These are phyloP conservation scores for Colletotrichum agaves DNA, from an alignment of 2,329 filamentous ascomycete species.

Conservation along the genomic window DNA sequence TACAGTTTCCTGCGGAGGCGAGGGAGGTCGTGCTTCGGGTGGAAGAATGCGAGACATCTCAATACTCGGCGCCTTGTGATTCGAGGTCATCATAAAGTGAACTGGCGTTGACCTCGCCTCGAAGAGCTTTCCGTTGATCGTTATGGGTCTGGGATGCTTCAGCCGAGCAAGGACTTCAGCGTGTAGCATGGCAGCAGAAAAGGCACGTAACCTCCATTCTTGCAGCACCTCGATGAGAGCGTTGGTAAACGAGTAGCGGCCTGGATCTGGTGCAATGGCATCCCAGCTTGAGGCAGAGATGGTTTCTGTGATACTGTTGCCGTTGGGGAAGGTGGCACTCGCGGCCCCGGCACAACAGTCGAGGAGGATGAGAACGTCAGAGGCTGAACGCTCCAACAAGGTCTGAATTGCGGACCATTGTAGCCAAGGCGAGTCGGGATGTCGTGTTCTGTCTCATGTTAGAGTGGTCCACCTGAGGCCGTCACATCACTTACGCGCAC, in stretches of 20 bases:
- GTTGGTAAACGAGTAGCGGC: constrained; percentile 69
- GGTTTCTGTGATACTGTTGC: constrained; percentile 69
- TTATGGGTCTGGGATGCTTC: constrained; percentile 68
- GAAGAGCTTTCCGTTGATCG: constrained; percentile 67
- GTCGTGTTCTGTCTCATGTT: constrained; percentile 54
- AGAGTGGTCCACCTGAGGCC: background rate
- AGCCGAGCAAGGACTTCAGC: constrained; percentile 69
- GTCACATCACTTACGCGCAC: constrained; percentile 61
- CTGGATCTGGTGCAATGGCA: constrained; percentile 68
- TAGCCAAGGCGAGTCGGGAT: constrained; percentile 63
- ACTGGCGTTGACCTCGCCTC: constrained; percentile 69
- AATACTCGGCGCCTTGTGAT: constrained; percentile 68
- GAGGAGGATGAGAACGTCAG: constrained; percentile 67
- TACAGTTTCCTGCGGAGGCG: constrained; percentile 46
- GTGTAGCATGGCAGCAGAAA: constrained; percentile 70
- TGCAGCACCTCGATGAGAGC: constrained; percentile 68
- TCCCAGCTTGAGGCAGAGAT: constrained; percentile 73
- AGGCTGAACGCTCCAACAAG: constrained; percentile 65
- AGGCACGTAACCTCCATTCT: constrained; percentile 65
- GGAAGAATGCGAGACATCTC: constrained; percentile 59
- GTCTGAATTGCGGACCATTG: constrained; percentile 73
- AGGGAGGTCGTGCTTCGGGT: constrained; percentile 48
- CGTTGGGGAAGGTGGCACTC: constrained; percentile 67
- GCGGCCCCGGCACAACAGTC: constrained; percentile 71
- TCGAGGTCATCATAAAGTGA: constrained; percentile 72